Percentiles rank a stretch among this genome's conserved stretches.
phyloP scores from a whole-genome alignment of 2,329 filamentous ascomycete species.

The Talaromyces rugulosus region DNA sequence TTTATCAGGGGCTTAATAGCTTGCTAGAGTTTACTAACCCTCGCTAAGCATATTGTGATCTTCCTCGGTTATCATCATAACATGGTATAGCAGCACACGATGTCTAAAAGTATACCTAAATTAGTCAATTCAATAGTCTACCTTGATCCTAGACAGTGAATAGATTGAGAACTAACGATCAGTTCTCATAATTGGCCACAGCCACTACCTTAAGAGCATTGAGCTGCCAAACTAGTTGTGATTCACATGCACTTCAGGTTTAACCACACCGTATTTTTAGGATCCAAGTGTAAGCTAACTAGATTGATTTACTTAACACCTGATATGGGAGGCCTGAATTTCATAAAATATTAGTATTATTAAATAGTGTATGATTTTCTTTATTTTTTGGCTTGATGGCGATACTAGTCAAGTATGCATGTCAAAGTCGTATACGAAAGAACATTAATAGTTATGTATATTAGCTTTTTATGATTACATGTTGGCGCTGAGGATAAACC shows the following conservation, averaged over 20 bases:
- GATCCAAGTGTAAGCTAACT: background rate
- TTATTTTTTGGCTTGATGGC: background rate
- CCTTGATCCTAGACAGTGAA: background rate
- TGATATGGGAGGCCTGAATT: background rate
- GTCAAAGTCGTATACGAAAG: too few species aligned
- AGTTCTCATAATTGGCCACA: background rate
- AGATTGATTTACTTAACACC: background rate
- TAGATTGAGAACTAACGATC: background rate
- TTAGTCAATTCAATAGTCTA: background rate
- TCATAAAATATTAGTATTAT: background rate
- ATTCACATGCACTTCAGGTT: background rate
- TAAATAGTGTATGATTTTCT: background rate
- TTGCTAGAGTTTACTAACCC: background rate
- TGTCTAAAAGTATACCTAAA: background rate
- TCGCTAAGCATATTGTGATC: background rate
- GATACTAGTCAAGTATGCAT: background rate
- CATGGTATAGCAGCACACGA: background rate
- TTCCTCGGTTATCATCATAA: background rate
- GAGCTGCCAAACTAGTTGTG: background rate
- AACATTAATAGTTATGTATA: background rate
- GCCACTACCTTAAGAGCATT: background rate
- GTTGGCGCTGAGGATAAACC: too few species aligned
- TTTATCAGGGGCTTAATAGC: background rate
- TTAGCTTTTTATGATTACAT: background rate
- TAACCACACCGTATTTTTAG: background rate